These are phyloP conservation scores for Fragaria vesca DNA, from an alignment of 306 rosid species.

Conservation along the genomic window DNA sequence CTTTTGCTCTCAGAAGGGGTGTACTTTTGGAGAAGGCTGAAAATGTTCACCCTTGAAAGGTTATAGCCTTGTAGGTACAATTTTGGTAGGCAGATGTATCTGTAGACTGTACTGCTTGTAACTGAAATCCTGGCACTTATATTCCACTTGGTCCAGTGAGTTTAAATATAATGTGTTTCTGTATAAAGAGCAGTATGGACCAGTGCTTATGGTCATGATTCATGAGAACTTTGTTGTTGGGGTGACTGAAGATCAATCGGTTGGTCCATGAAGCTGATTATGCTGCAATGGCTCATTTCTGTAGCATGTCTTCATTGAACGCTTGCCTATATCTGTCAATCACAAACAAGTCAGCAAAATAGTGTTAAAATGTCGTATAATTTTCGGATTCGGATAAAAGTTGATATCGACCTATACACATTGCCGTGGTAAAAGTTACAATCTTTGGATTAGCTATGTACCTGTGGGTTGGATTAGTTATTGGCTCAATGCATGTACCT, in stretches of 20 bases:
- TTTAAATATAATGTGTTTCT: not conserved
- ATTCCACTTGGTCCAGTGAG: slow-evolving; percentile 2
- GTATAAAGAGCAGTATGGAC: not conserved
- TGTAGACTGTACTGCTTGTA: slow-evolving; percentile 21
- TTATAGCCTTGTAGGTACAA: slow-evolving; percentile 12
- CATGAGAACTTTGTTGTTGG: not conserved
- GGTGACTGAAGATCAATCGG: not conserved
- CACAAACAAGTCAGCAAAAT: not conserved
- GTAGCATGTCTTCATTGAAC: not conserved
- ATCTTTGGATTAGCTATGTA: not conserved
- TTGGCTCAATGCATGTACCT: not conserved
- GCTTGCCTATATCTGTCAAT: not conserved
- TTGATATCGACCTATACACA: not conserved
- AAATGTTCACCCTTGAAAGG: not conserved
- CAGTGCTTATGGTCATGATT: not conserved
- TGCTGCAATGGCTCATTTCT: not conserved
- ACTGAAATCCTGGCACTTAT: slow-evolving; percentile 4
- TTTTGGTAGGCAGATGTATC: slow-evolving; percentile 20
- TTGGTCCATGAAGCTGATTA: not conserved
- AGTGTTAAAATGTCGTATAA: not conserved
- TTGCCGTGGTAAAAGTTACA: not conserved
- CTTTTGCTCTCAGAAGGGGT: slow-evolving; percentile 7
- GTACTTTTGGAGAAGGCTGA: slow-evolving; percentile 2
- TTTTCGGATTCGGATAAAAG: not conserved
- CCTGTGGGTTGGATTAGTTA: not conserved